These are phyloP conservation scores for Lotus japonicus DNA, from an alignment of 306 rosid species.

Conservation along the genomic window DNA sequence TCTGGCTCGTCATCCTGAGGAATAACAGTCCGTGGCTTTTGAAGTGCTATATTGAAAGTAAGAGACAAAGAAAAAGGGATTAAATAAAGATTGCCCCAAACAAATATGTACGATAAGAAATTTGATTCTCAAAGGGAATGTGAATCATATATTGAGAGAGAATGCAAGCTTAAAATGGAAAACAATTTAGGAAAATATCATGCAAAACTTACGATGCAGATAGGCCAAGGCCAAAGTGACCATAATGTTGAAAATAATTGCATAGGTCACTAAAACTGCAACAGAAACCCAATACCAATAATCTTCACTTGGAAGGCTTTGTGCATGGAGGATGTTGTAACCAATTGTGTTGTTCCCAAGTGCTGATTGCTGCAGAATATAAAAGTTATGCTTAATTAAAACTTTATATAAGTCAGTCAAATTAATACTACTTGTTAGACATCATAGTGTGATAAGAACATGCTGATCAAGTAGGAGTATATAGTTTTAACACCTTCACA, in stretches of 20 bases:
- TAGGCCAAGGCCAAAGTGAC: conserved; percentile 70
- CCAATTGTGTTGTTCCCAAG: conserved; percentile 47
- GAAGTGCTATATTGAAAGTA: conserved; percentile 42
- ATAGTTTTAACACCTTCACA: background rate
- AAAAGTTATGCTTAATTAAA: background rate
- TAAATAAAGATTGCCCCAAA: background rate
- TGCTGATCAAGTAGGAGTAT: no score
- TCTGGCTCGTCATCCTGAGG: conserved; percentile 34
- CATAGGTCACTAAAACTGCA: conserved; percentile 38
- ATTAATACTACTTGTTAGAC: background rate
- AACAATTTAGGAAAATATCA: background rate
- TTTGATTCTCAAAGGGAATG: background rate
- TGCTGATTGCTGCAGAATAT: conserved; percentile 50
- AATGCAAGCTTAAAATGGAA: background rate
- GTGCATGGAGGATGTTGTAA: conserved; percentile 42
- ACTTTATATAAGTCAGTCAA: background rate
- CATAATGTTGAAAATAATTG: conserved; percentile 46
- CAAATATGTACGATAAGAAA: background rate
- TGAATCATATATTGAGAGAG: background rate
- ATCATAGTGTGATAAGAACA: no score
- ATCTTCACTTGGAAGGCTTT: conserved; percentile 48
- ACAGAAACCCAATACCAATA: conserved; percentile 77
- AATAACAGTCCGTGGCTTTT: conserved; percentile 49
- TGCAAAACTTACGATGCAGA: conserved; percentile 63
- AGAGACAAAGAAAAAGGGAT: background rate